A percentile compares a stretch with the other conserved stretches of the same genome.
phyloP scores from a whole-genome alignment of 805 yeast species.

The Lipomyces japonicus region DNA sequence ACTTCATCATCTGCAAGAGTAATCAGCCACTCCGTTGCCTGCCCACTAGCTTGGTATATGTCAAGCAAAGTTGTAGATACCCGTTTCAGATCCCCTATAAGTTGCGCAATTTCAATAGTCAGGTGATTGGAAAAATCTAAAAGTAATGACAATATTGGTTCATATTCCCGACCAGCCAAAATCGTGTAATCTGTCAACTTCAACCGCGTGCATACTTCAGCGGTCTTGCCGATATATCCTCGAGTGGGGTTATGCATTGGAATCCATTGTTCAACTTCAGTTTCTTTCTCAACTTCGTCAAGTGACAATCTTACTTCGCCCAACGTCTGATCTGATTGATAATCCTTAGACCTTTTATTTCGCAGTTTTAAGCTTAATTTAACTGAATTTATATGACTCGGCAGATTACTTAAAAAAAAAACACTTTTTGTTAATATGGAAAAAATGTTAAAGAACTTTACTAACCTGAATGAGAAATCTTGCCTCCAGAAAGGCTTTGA shows the following conservation, averaged over 20 bases:
- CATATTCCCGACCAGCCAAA: conserved; percentile 57
- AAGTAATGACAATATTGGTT: conserved; percentile 60
- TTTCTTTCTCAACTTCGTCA: conserved; percentile 19
- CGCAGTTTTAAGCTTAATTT: conserved; percentile 22
- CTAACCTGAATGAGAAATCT: conserved; percentile 55
- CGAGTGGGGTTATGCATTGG: conserved; percentile 24
- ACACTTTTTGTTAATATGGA: conserved; percentile 27
- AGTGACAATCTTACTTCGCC: conserved; percentile 23
- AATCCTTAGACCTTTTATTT: conserved; percentile 11
- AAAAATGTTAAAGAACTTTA: conserved; percentile 47
- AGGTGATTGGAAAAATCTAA: conserved; percentile 33
- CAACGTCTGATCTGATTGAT: conserved; percentile 11
- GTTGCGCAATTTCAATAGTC: conserved; percentile 44
- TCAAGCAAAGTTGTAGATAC: conserved; percentile 52
- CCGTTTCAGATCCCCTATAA: conserved; percentile 32
- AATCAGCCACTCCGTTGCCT: conserved; percentile 70
- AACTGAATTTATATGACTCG: conserved; percentile 31
- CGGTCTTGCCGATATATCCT: conserved; percentile 22
- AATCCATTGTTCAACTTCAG: conserved; percentile 33
- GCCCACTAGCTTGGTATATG: conserved; percentile 65
- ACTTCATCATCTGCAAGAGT: conserved; percentile 67
- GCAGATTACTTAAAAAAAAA: conserved; percentile 48
- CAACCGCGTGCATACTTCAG: conserved; percentile 33
- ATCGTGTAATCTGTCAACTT: conserved; percentile 32
- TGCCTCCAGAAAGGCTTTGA: conserved; percentile 81